These are phyloP conservation scores for Macrotyloma uniflorum DNA, from an alignment of 306 rosid genomes.

Conservation along the genomic window DNA sequence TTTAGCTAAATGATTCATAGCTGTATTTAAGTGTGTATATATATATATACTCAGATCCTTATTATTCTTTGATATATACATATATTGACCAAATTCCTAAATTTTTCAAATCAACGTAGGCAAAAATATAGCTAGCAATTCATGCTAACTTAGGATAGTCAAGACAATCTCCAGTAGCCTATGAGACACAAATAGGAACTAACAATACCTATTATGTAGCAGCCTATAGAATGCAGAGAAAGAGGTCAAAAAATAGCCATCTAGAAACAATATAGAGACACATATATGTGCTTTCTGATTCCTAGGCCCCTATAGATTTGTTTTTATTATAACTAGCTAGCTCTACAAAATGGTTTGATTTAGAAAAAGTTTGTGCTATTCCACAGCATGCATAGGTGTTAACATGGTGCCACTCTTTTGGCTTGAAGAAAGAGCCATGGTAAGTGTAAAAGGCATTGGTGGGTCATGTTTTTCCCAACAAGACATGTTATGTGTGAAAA, in stretches of 20 bases:
- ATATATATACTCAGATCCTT: no score
- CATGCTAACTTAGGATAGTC: constrained; percentile 37
- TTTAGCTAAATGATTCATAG: no score
- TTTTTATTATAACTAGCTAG: not conserved
- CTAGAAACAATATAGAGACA: constrained; percentile 30
- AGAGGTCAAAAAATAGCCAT: constrained; percentile 8
- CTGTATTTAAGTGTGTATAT: no score
- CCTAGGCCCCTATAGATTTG: constrained; percentile 35
- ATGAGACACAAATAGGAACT: constrained; percentile 34
- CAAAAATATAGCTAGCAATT: constrained; percentile 19
- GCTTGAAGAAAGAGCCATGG: constrained; percentile 15
- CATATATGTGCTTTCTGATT: constrained; percentile 39
- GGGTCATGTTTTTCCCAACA: constrained; percentile 19
- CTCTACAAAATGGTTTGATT: constrained; percentile 9
- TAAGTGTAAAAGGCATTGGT: constrained; percentile 22
- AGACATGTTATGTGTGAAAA: constrained; percentile 29
- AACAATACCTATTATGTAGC: constrained; percentile 36
- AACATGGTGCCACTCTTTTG: constrained; percentile 16
- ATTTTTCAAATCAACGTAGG: not conserved
- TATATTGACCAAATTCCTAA: not conserved
- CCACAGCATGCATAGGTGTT: constrained; percentile 9
- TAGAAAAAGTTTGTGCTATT: constrained; percentile 30
- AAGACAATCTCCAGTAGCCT: constrained; percentile 39
- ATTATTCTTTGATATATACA: no score
- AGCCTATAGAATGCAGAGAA: constrained; percentile 22